phyloP scores from a whole-genome alignment of 192 early-diverging fungal species.

The Backusella australiensis region DNA sequence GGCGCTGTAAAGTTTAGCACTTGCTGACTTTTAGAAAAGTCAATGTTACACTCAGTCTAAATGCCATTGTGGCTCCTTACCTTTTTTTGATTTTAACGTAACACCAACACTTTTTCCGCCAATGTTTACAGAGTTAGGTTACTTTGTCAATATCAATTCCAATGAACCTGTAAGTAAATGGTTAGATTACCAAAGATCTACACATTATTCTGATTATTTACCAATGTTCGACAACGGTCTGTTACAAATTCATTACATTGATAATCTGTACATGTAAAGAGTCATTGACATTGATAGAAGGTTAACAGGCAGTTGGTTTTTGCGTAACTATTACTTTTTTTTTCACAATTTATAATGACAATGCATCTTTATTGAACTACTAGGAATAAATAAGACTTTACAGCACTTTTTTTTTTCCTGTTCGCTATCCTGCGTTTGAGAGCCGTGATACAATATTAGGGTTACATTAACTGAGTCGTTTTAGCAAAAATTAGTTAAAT shows the following conservation, averaged over 20 bases:
- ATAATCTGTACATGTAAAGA: neutral
- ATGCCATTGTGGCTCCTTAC: neutral
- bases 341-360: neutral
- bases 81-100: neutral
- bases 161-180: neutral
- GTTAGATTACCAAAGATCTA: constrained; percentile 8
- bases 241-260: neutral
- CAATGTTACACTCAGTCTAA: neutral
- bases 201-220: neutral
- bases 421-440: neutral
- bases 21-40: neutral
- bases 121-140: neutral
- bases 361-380: neutral
- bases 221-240: neutral
- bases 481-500: constrained; percentile 2
- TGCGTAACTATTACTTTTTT: neutral
- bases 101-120: neutral
- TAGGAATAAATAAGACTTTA: neutral
- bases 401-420: neutral
- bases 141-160: neutral
- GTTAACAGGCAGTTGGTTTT: neutral
- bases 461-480: neutral
- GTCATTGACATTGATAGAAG: neutral
- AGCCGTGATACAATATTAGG: neutral
- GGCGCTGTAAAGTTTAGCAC: neutral